These are phyloP conservation scores for Corymbia maculata DNA, from an alignment of 345 rosid species.

Conservation along the genomic window DNA sequence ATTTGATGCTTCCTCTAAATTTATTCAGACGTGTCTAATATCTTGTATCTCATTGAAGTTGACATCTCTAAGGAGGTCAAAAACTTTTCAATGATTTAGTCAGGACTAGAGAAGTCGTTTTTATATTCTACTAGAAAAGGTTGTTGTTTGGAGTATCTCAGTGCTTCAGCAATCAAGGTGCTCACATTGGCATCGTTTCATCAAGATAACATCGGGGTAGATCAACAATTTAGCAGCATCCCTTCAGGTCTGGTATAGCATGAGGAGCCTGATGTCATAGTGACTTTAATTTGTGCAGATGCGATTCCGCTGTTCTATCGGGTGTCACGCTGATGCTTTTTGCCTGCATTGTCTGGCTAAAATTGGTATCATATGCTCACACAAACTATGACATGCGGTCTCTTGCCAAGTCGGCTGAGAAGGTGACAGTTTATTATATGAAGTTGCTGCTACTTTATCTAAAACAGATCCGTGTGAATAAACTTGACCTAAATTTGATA, in stretches of 20 bases:
- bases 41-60: not conserved
- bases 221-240: not conserved
- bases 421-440: constrained; percentile 29
- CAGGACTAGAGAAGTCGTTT: not conserved
- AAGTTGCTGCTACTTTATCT: not conserved
- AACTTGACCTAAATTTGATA: not conserved
- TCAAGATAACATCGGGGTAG: not conserved
- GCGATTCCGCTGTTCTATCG: constrained; percentile 81
- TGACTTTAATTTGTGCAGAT: constrained; percentile 42
- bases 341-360: constrained; percentile 94
- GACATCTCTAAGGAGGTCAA: not conserved
- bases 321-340: constrained; percentile 89
- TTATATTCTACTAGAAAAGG: not conserved
- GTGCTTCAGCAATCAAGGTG: not conserved
- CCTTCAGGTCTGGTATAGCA: not conserved
- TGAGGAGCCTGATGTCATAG: not conserved
- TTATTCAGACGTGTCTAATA: not conserved
- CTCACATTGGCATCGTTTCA: not conserved
- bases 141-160: not conserved
- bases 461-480: not conserved
- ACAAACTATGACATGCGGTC: constrained; percentile 80
- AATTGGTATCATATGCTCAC: constrained; percentile 92
- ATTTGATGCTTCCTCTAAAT: not conserved
- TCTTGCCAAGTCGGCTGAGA: constrained; percentile 42
- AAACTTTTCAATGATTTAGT: not conserved